Evolutionary conservation across 1,139 yeast genomes (phyloP).

Genomic region (Wickerhamomyces sp.): DNA sequence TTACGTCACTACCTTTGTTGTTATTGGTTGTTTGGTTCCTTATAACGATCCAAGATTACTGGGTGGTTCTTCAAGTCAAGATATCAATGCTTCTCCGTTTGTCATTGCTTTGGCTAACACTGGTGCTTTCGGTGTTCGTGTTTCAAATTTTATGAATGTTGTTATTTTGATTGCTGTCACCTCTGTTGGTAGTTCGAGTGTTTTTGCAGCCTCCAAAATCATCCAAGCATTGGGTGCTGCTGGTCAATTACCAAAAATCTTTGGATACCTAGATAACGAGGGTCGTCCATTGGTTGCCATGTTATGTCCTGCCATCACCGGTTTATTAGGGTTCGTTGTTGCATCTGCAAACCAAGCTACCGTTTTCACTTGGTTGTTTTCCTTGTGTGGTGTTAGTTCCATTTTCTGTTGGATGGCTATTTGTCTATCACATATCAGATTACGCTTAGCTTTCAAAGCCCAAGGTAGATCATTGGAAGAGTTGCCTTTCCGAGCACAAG

Average conservation of each 20-base stretch:
- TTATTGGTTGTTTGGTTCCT: slow-evolving; percentile 64
- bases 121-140: slow-evolving; percentile 27
- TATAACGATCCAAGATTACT: slow-evolving; percentile 48
- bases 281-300: slow-evolving; percentile 60
- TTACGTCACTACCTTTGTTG: slow-evolving; percentile 52
- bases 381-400: slow-evolving; percentile 57
- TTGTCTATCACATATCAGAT: slow-evolving; percentile 50
- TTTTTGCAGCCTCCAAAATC: slow-evolving; percentile 58
- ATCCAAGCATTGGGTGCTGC: slow-evolving; percentile 57
- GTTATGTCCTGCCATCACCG: slow-evolving; percentile 41
- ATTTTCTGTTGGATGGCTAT: slow-evolving; percentile 61
- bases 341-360: slow-evolving; percentile 48
- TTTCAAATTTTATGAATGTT: slow-evolving; percentile 42
- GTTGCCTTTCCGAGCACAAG: slow-evolving; percentile 45
- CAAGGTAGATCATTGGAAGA: slow-evolving; percentile 47
- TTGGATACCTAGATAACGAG: slow-evolving; percentile 50
- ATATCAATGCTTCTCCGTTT: slow-evolving; percentile 39
- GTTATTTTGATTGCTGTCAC: slow-evolving; percentile 51
- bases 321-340: slow-evolving; percentile 52
- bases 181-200: slow-evolving; percentile 62
- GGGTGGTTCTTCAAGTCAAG: slow-evolving; percentile 41
- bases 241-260: slow-evolving; percentile 50
- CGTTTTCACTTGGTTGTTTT: slow-evolving; percentile 59
- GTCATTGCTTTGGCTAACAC: slow-evolving; percentile 43
- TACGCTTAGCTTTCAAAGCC: slow-evolving; percentile 48